Base-by-base conservation (phyloP, 106 monocot genomes). In the Alisma plantagoaquatica region DNA sequence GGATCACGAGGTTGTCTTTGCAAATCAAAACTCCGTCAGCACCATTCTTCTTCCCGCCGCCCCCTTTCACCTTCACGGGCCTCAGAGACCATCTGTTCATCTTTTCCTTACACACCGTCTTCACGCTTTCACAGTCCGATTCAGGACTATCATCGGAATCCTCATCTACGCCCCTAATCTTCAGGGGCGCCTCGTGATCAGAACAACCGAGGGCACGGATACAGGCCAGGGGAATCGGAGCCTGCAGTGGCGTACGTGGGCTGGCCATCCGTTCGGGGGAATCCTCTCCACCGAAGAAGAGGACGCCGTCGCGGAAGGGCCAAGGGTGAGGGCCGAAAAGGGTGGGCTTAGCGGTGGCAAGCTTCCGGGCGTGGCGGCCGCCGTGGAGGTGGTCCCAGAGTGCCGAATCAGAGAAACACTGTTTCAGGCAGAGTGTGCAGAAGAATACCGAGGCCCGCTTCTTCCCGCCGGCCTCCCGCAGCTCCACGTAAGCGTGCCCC, bases 241-340 rank as follows among this genome's bases (percentile, higher is more conserved):
- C 26, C 23, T 8, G 60, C 33, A 24, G 12, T 51, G 2, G 51
- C 58, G 61, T 27, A 56, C 28, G 41, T 29, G n/a, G 48, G 49
- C 16, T 53, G n/a, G 23, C 15, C 17, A 15, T 27, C 65, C 76
- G 15, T 62, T 44, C 51, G 56, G 63, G 1, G 28, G 29, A 1
- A n/a, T n/a, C n/a, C n/a, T 59, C 59, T 51, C 45, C 61, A 38
- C 43, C 46, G 48, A 84, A 96, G 75, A 96, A 96, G 16, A 81
- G 73, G 35, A 84, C 77, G 1, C 94, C 94, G 38, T 96, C 94
- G 44, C 54, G 88, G 31, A 96, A 96, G n/a, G 94, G 94, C 94
- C 94, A 96, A 0, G 84, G 94, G 17, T 50, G 54, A 2, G 77
- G 80, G 1, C 77, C 77, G 16, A 84, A 54, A 3, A 96, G 78